Evolutionary conservation across 2,329 filamentous ascomycete species (phyloP), one percentile per base, ranked within the genome.

Genomic region (Fusarium dimerum): DNA sequence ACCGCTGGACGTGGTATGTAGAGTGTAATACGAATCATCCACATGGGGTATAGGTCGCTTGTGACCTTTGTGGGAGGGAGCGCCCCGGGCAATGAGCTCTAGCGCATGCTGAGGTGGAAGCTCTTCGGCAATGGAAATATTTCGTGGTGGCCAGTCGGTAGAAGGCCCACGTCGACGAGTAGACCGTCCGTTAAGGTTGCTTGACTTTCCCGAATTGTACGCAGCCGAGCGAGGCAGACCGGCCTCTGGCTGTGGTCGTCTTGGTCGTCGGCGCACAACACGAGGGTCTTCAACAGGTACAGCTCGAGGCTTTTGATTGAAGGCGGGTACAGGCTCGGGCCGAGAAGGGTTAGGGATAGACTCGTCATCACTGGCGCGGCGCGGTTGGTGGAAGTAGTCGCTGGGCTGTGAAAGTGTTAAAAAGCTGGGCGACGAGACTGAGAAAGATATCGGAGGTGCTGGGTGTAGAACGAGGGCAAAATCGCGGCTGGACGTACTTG

Each of bases 11-110:
- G 79, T 83, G 12, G 79, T 76, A 64, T 81, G 85, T 1, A 86
- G 72, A 4, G 76, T 75, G 61, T 79, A 85, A 65, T 80, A 85
- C 53, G 78, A 68, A 13, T 84, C 78, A 0, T 79, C 73, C 2
- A 76, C 76, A 57, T 86, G 81, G 8, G 82, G 78, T 40, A 86
- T 76, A 5, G 75, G 64, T 39, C 75, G 73, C 62, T 76, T 79
- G 64, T 81, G 76, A 17, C 84, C 84, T 50, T 75, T 80, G 66
- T 83, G 80, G 2, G 75, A 73, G 5, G 84, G 81, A 2, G 79
- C 82, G 6, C 84, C 84, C 8, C 77, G 73, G n/a, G 76, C 76
- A 55, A 87, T 81, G 52, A 85, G 73, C 45, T 83, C 77, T 70
- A 79, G 77, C 10, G 84, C 84, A 44, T 78, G 76, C 41, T 74